Evolutionary conservation across 768 basidiomycete genomes (phyloP), one percentile per base, ranked within the genome.

Genomic region (Phanerodontia chrysosporium): DNA sequence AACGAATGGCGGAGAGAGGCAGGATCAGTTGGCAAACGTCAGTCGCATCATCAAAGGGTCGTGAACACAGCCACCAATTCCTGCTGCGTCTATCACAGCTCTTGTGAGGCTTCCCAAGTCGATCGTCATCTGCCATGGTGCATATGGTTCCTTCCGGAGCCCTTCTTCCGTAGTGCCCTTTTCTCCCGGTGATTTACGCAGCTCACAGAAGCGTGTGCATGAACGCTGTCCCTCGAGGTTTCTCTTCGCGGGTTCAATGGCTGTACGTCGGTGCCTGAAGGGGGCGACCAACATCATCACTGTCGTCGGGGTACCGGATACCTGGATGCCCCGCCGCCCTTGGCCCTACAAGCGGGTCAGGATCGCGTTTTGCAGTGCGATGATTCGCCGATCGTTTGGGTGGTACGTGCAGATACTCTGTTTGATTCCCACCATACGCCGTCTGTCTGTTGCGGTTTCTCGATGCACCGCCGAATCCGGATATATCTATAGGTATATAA

Each of bases 31-130:
- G 9, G 25, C 52, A 53, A 53, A 53, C 52, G 52, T 42, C 52
- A 48, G 29, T 51, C 49, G 21, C 49, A 51, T 51, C 49, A 51
- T 51, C 49, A 51, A 28, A 51, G 52, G 36, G 52, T 36, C 12
- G 18, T 25, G n/a, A 24, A 22, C 56, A 57, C 56, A 57, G 56
- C 56, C 56, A 57, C 56, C 48, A 45, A 57, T 32, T 35, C 16
- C 24, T 27, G 32, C 45, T 49, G 56, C 56, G 56, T 57, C 56
- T 22, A 57, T 57, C 56, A 49, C 14, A 16, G 22, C 27, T 3
- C 32, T 39, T 49, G 5, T 24, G 35, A 39, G 42, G 32, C 52
- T 42, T 39, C 39, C 56, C 9, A 44, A 48, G 56, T 56, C 56
- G 45, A 57, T 57, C 56, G 46, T 39, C 14, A 24, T 12, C n/a